These are phyloP conservation scores for Herpetomonas samuelpessoai DNA, from an alignment of 208 protist genomes.

Conservation along the genomic window DNA sequence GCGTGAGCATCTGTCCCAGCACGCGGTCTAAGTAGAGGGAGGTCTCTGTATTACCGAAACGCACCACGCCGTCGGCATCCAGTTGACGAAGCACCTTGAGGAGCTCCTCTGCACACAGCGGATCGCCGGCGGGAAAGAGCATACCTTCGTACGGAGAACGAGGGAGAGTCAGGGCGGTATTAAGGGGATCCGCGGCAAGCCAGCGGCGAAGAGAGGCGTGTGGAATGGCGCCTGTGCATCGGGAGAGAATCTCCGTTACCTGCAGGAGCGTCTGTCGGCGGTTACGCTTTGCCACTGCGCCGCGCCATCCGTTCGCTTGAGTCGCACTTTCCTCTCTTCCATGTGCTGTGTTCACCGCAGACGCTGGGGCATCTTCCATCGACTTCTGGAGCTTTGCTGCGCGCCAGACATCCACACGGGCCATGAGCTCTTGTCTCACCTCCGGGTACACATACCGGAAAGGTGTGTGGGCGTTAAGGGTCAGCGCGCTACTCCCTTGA, in stretches of 20 bases:
- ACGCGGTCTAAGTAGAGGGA: neutral
- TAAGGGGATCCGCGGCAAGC: neutral
- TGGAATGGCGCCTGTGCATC: slow-evolving; percentile 6
- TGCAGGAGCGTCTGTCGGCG: neutral
- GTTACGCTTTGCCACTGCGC: neutral
- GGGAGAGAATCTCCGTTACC: neutral
- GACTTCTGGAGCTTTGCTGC: slow-evolving; percentile 5
- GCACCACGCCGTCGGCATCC: slow-evolving; percentile 2
- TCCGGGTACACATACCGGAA: slow-evolving; percentile 51
- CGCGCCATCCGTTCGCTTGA: no score
- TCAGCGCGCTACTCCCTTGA: slow-evolving; percentile 23
- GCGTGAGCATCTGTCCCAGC: neutral
- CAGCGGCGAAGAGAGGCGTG: neutral
- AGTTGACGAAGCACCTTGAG: slow-evolving; percentile 11
- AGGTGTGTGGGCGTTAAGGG: slow-evolving; percentile 29
- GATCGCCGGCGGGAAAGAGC: slow-evolving; percentile 49
- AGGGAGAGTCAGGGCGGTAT: neutral
- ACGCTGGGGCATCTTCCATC: no score
- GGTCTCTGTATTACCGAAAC: slow-evolving; percentile 6
- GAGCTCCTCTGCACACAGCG: slow-evolving; percentile 35
- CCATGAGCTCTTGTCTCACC: slow-evolving; percentile 59
- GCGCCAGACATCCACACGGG: slow-evolving; percentile 37
- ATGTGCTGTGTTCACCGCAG: no score
- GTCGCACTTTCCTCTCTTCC: no score
- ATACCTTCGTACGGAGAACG: slow-evolving; percentile 48